Evolutionary conservation across 345 rosid genomes (phyloP).

Genomic region (Populus ilicifolia): DNA sequence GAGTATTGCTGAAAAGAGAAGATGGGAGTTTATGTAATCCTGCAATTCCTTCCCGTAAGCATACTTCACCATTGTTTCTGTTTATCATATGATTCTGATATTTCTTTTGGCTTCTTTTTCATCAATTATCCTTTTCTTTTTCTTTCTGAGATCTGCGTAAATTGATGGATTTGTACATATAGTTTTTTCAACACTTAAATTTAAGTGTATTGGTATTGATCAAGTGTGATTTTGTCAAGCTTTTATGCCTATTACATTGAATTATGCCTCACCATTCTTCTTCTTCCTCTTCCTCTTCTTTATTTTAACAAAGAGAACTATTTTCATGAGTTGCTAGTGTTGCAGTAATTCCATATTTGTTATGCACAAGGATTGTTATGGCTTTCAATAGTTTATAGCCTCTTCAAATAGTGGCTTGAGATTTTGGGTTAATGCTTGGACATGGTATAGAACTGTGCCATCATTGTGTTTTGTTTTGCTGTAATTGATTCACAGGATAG

Average conservation of each 20-base stretch:
- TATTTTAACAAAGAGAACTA: no score
- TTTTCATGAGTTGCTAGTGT: no score
- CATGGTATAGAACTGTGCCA: not conserved
- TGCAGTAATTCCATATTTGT: no score
- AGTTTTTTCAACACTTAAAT: not conserved
- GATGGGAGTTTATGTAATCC: conserved; percentile 80
- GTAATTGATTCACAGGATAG: not conserved
- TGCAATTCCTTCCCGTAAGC: conserved; percentile 73
- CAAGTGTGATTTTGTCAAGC: not conserved
- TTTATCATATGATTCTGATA: not conserved
- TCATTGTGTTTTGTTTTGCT: not conserved
- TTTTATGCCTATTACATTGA: not conserved
- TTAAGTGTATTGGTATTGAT: not conserved
- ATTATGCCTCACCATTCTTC: not conserved
- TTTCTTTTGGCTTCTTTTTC: not conserved
- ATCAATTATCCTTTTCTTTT: not conserved
- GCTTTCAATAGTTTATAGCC: no score
- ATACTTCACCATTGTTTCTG: not conserved
- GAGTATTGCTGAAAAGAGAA: conserved; percentile 70
- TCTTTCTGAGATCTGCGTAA: not conserved
- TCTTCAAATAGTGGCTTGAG: not conserved
- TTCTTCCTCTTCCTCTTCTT: no score
- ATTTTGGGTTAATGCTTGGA: not conserved
- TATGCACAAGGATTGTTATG: no score
- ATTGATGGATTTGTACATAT: not conserved